phyloP scores from a whole-genome alignment of 1,284 basidiomycete genomes.

The Cutaneotrichosporon mucoides region DNA sequence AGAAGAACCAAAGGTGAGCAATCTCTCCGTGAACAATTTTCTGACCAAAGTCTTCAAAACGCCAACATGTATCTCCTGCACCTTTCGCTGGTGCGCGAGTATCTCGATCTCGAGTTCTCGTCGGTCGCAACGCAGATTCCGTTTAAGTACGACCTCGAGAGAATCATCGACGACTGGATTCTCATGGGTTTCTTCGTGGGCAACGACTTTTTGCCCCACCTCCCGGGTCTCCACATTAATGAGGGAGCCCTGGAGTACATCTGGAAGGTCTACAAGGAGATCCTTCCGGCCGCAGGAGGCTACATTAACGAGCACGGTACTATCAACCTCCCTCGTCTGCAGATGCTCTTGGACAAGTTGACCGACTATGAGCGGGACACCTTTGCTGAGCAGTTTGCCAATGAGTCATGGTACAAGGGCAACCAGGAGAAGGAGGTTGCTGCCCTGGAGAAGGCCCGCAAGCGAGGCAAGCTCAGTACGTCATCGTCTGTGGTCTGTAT shows the following conservation, averaged over 20 bases:
- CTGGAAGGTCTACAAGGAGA: slow-evolving; percentile 92
- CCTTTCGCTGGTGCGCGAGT: slow-evolving; percentile 90
- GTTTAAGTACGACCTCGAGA: slow-evolving; percentile 78
- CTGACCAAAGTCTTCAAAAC: slow-evolving; percentile 61
- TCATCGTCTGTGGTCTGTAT: background rate
- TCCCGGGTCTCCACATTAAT: slow-evolving; percentile 96
- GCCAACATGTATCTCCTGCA: slow-evolving; percentile 95
- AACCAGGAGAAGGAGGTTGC: slow-evolving; percentile 72
- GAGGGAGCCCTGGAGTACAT: slow-evolving; percentile 89
- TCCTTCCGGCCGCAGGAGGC: slow-evolving; percentile 75
- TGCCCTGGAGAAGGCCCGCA: slow-evolving; percentile 49
- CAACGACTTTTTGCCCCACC: slow-evolving; percentile 94
- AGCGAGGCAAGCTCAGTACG: slow-evolving; percentile 45
- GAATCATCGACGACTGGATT: slow-evolving; percentile 96
- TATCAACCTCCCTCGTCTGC: slow-evolving; percentile 75
- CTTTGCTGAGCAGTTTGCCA: slow-evolving; percentile 85
- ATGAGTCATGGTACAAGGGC: slow-evolving; percentile 83
- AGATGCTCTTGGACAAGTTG: slow-evolving; percentile 85
- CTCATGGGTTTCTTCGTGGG: slow-evolving; percentile 93
- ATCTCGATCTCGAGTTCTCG: slow-evolving; percentile 90
- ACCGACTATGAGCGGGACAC: slow-evolving; percentile 78
- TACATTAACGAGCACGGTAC: slow-evolving; percentile 89
- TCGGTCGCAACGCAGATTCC: slow-evolving; percentile 54
- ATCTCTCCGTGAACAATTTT: background rate
- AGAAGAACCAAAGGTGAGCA: slow-evolving; percentile 64